Evolutionary conservation across 129 eudicot genomes (phyloP).

Genomic region (sunflower (Helianthus annuus)): HanXRQr2.0-SUNRISE NC_035437.2:107500178-107500677

Average conservation of each 20-base stretch:
- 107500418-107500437: slow-evolving; percentile 48
- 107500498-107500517: slow-evolving; percentile 74
- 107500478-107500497: slow-evolving; percentile 56
- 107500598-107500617: too few species aligned
- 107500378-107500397: slow-evolving; percentile 70
- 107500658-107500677: too few species aligned
- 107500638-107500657: too few species aligned
- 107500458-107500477: slow-evolving; percentile 60
- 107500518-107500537: slow-evolving; percentile 69
- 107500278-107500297: too few species aligned
- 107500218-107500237: too few species aligned
- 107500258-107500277: too few species aligned
- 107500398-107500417: slow-evolving; percentile 56
- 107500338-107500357: slow-evolving; percentile 15
- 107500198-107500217: too few species aligned
- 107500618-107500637: too few species aligned
- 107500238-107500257: too few species aligned
- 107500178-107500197: too few species aligned
- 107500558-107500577: slow-evolving; percentile 84
- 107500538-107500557: slow-evolving; percentile 84
- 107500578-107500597: background rate
- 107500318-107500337: slow-evolving; percentile 20
- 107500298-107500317: slow-evolving; percentile 13
- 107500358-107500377: slow-evolving; percentile 48
- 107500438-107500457: slow-evolving; percentile 53